These are phyloP conservation scores for Polychaeton citri DNA, from an alignment of 2,329 filamentous ascomycete genomes.

Conservation along the genomic window DNA sequence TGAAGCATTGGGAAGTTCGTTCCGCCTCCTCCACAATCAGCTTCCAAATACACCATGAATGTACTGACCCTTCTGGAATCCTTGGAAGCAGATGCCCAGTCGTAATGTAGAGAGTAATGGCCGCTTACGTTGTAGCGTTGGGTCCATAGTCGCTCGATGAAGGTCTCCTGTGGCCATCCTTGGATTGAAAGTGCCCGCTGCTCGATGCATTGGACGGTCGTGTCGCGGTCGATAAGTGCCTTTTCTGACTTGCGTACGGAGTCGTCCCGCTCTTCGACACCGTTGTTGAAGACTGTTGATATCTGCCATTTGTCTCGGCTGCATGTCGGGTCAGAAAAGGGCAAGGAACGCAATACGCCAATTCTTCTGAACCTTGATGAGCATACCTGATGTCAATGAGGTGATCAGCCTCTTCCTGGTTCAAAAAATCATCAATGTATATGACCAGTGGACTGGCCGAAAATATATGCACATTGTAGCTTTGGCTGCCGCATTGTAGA, in stretches of 20 bases:
- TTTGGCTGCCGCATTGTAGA: conserved; percentile 26
- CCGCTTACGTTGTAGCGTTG: conserved; percentile 46
- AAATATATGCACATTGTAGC: conserved; percentile 35
- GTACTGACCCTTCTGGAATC: conserved; percentile 33
- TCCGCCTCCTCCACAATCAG: conserved; percentile 42
- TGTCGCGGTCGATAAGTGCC: conserved; percentile 33
- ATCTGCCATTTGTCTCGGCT: conserved; percentile 36
- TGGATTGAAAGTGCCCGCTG: conserved; percentile 45
- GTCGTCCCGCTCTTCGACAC: conserved; percentile 33
- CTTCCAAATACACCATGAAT: conserved; percentile 49
- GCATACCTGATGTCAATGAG: conserved; percentile 40
- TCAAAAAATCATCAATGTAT: conserved; percentile 45
- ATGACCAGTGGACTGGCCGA: conserved; percentile 42
- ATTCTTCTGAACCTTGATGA: conserved; percentile 1
- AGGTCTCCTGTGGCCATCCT: conserved; percentile 44
- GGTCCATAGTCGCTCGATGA: conserved; percentile 48
- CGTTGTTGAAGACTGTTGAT: conserved; percentile 41
- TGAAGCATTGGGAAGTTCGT: conserved; percentile 45
- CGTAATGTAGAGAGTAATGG: conserved; percentile 47
- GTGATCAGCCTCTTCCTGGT: conserved; percentile 33
- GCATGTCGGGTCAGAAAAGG: conserved; percentile 2
- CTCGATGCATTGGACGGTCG: conserved; percentile 45
- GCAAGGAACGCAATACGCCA: conserved; percentile 1
- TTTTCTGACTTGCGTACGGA: conserved; percentile 41
- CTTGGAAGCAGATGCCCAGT: conserved; percentile 34